Evolutionary conservation across 1,284 basidiomycete species (phyloP).

Genomic region (Takashimella tepidaria): DNA sequence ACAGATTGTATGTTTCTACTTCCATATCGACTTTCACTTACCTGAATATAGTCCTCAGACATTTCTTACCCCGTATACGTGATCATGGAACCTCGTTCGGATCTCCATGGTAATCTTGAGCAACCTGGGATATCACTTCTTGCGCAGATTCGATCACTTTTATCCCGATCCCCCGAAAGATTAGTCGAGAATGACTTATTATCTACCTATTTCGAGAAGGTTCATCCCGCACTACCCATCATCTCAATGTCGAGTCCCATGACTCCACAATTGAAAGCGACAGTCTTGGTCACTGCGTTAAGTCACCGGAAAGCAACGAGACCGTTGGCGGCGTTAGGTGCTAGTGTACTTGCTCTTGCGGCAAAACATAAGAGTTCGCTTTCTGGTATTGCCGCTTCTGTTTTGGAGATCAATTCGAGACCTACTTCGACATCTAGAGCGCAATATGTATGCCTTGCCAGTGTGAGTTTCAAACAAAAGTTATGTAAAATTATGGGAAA

Average conservation of each 20-base stretch:
- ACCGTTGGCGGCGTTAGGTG: constrained; percentile 8
- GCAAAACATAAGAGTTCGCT: constrained; percentile 10
- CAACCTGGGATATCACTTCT: constrained; percentile 4
- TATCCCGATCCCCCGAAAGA: not conserved
- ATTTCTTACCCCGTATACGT: constrained; percentile 20
- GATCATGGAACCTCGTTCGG: constrained; percentile 16
- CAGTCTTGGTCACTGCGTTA: constrained; percentile 17
- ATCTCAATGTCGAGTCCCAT: constrained; percentile 9
- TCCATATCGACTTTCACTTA: not conserved
- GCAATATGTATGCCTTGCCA: constrained; percentile 20
- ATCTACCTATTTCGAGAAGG: constrained; percentile 10
- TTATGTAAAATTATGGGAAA: too few relatives aligned
- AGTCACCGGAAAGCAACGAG: constrained; percentile 14
- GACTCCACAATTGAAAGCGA: constrained; percentile 16
- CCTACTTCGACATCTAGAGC: constrained; percentile 9
- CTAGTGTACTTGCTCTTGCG: constrained; percentile 2
- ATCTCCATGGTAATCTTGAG: constrained; percentile 6
- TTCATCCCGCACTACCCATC: constrained; percentile 21
- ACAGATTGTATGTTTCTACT: constrained; percentile 17
- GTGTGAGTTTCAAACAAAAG: too few relatives aligned
- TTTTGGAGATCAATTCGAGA: constrained; percentile 17
- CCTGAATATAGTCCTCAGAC: constrained; percentile 13
- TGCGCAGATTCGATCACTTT: constrained; percentile 10
- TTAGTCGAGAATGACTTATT: constrained; percentile 5
- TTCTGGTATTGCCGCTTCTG: constrained; percentile 8